Evolutionary conservation across 169 alveolate species (phyloP).

Genomic region (Eimeria brunetti): DNA sequence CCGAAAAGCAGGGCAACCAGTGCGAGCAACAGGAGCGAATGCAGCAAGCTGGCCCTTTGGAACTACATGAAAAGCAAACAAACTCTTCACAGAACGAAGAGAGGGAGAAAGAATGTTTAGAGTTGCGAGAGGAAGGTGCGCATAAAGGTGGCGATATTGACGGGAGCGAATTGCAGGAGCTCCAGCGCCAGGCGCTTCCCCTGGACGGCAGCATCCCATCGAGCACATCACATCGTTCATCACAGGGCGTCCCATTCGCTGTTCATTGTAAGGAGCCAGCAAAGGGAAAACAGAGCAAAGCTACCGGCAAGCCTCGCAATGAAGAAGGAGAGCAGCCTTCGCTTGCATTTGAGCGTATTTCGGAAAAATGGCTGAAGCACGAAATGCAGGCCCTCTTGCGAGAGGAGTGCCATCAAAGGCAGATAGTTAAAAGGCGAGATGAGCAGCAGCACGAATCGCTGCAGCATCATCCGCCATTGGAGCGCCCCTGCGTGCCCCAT

Average conservation of each 20-base stretch:
- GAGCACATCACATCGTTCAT: not conserved
- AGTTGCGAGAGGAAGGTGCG: not conserved
- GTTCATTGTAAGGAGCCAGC: not conserved
- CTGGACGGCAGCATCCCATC: not conserved
- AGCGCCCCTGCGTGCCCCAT: constrained; percentile 30
- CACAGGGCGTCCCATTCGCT: not conserved
- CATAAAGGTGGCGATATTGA: not conserved
- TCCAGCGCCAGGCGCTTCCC: not conserved
- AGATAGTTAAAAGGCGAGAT: constrained; percentile 37
- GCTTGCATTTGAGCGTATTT: not conserved
- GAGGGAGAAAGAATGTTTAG: not conserved
- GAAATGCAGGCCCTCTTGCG: constrained; percentile 55
- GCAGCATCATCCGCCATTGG: constrained; percentile 55
- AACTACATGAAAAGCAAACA: not conserved
- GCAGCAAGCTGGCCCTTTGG: not conserved
- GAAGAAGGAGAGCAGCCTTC: not conserved
- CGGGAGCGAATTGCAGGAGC: not conserved
- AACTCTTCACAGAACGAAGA: not conserved
- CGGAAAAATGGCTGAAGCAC: constrained; percentile 49
- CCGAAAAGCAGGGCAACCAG: not conserved
- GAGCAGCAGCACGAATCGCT: constrained; percentile 47
- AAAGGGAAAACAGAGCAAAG: not conserved
- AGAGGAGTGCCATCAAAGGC: constrained; percentile 39
- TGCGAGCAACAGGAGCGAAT: not conserved
- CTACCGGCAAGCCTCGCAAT: not conserved